These are phyloP conservation scores for Pythium scleroteichum DNA, from an alignment of 352 stramenopile genomes.

Conservation along the genomic window DNA sequence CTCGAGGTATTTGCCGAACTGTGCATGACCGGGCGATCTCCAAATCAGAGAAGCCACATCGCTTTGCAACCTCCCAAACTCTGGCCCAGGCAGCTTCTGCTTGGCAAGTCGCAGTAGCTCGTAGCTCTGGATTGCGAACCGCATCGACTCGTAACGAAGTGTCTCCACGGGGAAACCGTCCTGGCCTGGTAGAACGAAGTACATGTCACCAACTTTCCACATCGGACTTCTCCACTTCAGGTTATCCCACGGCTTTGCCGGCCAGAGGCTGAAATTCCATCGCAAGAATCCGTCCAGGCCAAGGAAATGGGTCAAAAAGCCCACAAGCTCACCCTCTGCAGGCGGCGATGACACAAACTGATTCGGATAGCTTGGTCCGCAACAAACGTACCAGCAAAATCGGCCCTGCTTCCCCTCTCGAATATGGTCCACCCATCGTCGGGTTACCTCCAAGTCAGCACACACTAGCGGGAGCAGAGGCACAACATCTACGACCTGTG, in stretches of 20 bases:
- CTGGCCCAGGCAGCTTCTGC: slow-evolving; percentile 31
- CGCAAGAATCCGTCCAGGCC: slow-evolving; percentile 77
- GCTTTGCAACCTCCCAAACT: slow-evolving; percentile 55
- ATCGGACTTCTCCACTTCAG: slow-evolving; percentile 60
- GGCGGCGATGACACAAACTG: slow-evolving; percentile 80
- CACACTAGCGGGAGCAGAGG: slow-evolving; percentile 69
- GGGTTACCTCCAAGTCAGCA: slow-evolving; percentile 61
- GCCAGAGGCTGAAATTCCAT: slow-evolving; percentile 86
- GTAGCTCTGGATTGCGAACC: slow-evolving; percentile 66
- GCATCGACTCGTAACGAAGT: slow-evolving; percentile 66
- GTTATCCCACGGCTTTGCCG: slow-evolving; percentile 51
- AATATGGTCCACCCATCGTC: slow-evolving; percentile 49
- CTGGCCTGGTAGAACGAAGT: slow-evolving; percentile 71
- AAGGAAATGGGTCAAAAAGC: slow-evolving; percentile 77
- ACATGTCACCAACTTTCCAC: slow-evolving; percentile 84
- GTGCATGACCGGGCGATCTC: slow-evolving; percentile 56
- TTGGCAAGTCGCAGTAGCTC: slow-evolving; percentile 59
- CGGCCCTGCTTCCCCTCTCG: slow-evolving; percentile 50
- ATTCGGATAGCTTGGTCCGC: slow-evolving; percentile 64
- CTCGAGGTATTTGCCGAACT: slow-evolving; percentile 41
- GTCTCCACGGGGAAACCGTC: slow-evolving; percentile 71
- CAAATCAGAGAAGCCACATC: slow-evolving; percentile 62
- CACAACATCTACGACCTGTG: slow-evolving; percentile 73
- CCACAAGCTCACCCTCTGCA: slow-evolving; percentile 70
- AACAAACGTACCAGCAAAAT: slow-evolving; percentile 85